Evolutionary conservation across 2,329 filamentous ascomycete genomes (phyloP).

Genomic region (Botryosphaeria agaves): DNA sequence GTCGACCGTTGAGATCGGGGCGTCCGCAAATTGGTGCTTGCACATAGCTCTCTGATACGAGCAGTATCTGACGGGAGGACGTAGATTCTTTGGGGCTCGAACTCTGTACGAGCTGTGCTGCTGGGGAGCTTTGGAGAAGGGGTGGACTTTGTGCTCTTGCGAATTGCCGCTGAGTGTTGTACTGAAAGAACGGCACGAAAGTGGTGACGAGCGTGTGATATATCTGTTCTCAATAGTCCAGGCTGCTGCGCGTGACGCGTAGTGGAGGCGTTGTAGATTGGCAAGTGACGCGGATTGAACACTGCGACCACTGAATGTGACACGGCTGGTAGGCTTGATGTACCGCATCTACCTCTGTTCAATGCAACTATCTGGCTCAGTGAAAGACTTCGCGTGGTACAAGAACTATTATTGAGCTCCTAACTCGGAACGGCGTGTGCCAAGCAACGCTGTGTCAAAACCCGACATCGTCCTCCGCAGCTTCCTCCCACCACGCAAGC

Average conservation of each 20-base stretch:
- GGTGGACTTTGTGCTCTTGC: too few relatives aligned
- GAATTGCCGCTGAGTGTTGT: too few relatives aligned
- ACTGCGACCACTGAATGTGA: neutral
- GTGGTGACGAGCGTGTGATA: too few relatives aligned
- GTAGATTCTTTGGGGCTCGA: too few relatives aligned
- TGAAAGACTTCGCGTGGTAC: neutral
- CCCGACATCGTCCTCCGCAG: too few relatives aligned
- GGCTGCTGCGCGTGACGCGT: too few relatives aligned
- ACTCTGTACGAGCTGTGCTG: too few relatives aligned
- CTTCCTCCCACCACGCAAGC: slow-evolving; percentile 10
- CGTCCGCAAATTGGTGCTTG: slow-evolving; percentile 37
- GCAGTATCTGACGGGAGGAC: slow-evolving; percentile 37
- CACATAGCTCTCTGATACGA: slow-evolving; percentile 66
- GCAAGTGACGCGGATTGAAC: too few relatives aligned
- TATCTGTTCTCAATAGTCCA: too few relatives aligned
- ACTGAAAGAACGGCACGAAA: too few relatives aligned
- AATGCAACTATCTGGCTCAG: neutral
- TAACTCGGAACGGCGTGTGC: neutral
- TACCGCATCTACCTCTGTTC: neutral
- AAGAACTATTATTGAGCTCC: neutral
- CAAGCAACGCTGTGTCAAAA: neutral
- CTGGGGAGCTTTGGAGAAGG: too few relatives aligned
- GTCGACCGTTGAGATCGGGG: slow-evolving; percentile 38
- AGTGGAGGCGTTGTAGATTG: too few relatives aligned
- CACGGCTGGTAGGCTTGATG: neutral